Evolutionary conservation across 208 protist genomes (phyloP).

Genomic region (Angomonas deanei): DNA sequence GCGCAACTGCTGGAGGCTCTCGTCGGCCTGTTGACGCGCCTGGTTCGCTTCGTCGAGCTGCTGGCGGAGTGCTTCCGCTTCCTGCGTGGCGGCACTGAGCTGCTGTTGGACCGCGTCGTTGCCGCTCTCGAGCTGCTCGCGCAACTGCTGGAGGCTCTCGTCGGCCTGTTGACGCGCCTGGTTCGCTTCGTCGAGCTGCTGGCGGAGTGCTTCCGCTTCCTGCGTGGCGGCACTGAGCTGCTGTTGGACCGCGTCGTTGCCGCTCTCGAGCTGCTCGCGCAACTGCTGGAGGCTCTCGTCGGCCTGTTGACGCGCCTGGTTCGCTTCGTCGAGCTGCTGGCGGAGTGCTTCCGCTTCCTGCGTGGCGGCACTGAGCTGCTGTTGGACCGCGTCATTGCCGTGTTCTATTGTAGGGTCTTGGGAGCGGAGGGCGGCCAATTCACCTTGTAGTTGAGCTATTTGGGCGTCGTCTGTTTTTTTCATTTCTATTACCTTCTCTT

Average conservation of each 20-base stretch:
- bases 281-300: slow-evolving; percentile 7
- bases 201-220: background rate
- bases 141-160: slow-evolving; percentile 4
- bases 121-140: background rate
- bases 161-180: slow-evolving; percentile 1
- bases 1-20: slow-evolving; percentile 1
- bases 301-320: slow-evolving; percentile 4
- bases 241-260: slow-evolving; percentile 13
- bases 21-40: background rate
- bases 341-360: background rate
- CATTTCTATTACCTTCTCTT: slow-evolving; percentile 44
- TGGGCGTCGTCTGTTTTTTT: slow-evolving; percentile 37
- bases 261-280: slow-evolving; percentile 9
- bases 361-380: slow-evolving; percentile 4
- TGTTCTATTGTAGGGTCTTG: background rate
- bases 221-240: background rate
- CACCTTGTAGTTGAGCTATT: slow-evolving; percentile 22
- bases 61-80: slow-evolving; percentile 1
- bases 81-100: background rate
- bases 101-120: background rate
- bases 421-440: slow-evolving; percentile 9
- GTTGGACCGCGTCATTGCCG: slow-evolving; percentile 7
- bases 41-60: slow-evolving; percentile 2
- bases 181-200: slow-evolving; percentile 10
- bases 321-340: slow-evolving; percentile 4